Base-by-base conservation (phyloP, 2,329 filamentous ascomycete species). In the Harringtonia lauricola region DNA sequence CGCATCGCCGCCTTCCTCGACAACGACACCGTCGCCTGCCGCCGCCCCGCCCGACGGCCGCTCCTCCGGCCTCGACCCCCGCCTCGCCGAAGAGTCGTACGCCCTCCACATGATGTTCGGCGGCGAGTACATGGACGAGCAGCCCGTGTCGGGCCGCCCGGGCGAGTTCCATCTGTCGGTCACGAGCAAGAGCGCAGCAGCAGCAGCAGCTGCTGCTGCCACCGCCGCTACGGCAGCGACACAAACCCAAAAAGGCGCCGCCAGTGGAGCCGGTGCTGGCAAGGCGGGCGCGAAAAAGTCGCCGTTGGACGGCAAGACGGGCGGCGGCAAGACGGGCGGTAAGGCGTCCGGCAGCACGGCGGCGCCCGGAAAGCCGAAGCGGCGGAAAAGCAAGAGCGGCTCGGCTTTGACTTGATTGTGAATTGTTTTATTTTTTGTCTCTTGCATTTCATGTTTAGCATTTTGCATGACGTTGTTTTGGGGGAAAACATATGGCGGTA, bases 71-170 rank as follows among this genome's bases (percentile, higher is more conserved):
- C 57, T 71, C 4, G 64, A 72, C 47, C 49, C 58, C 5, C 64
- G 68, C 14, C 58, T 74, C 3, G 66, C 76, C 2, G 74, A 80
- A 51, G 74, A 80, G 52, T 73, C 77, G 0, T 71, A 78, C 48
- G 60, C 66, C 51, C 65, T 76, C 34, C 74, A 79, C 51, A 64
- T 76, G 59, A 69, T 67, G 49, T 75, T 73, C 51, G 78, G 76
- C 31, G 72, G 75, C 39, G 77, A 82, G 50, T 82, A 78, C 55
- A 74, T 82, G 60, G 76, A 83, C 58, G 75, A 81, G 57, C 82
- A 80, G 51, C 76, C 78, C 35, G 81, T 83, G 52, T 81, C 76
- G 1, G 79, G 79, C 39, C 69, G 72, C 26, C 79, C 79, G 1
- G 79, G 79, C 40, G 75, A 79, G 43, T 83, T 82, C 58, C 76